These are phyloP conservation scores for Tylopilus plumbeoviolaceoides DNA, from an alignment of 768 basidiomycete species.

Conservation along the genomic window DNA sequence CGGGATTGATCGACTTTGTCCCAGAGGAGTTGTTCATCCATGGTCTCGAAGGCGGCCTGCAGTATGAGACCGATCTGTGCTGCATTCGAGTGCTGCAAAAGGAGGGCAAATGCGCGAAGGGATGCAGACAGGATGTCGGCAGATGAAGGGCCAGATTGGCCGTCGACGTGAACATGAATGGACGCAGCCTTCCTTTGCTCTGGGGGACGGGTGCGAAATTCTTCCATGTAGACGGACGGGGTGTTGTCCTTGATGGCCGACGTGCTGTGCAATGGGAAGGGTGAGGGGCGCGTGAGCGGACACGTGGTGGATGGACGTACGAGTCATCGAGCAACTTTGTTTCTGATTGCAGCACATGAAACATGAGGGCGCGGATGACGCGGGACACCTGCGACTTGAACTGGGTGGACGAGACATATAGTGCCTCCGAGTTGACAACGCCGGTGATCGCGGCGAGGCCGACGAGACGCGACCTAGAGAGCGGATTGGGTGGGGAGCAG, in stretches of 20 bases:
- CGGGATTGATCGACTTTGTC: slow-evolving; percentile 62
- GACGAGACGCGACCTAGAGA: slow-evolving; percentile 70
- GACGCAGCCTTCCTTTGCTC: slow-evolving; percentile 83
- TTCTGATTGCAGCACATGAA: slow-evolving; percentile 61
- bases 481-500: not conserved
- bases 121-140: slow-evolving; percentile 72
- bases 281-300: not conserved
- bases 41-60: slow-evolving; percentile 65
- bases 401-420: slow-evolving; percentile 68
- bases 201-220: slow-evolving; percentile 78
- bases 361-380: slow-evolving; percentile 69
- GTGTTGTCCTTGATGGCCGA: slow-evolving; percentile 63
- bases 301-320: slow-evolving; percentile 35
- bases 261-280: slow-evolving; percentile 38
- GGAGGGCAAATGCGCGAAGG: slow-evolving; percentile 63
- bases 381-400: slow-evolving; percentile 68
- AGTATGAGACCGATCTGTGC: slow-evolving; percentile 69
- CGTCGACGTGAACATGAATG: slow-evolving; percentile 84
- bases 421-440: slow-evolving; percentile 77
- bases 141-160: slow-evolving; percentile 76
- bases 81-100: slow-evolving; percentile 75
- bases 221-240: slow-evolving; percentile 73
- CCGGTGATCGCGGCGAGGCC: slow-evolving; percentile 81
- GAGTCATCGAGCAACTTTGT: slow-evolving; percentile 59
- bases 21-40: slow-evolving; percentile 67